A percentile compares a stretch with the other conserved stretches of the same genome.
These are phyloP conservation scores for Ashbya aceris DNA, from an alignment of 1,139 yeast species.

Conservation along the genomic window DNA sequence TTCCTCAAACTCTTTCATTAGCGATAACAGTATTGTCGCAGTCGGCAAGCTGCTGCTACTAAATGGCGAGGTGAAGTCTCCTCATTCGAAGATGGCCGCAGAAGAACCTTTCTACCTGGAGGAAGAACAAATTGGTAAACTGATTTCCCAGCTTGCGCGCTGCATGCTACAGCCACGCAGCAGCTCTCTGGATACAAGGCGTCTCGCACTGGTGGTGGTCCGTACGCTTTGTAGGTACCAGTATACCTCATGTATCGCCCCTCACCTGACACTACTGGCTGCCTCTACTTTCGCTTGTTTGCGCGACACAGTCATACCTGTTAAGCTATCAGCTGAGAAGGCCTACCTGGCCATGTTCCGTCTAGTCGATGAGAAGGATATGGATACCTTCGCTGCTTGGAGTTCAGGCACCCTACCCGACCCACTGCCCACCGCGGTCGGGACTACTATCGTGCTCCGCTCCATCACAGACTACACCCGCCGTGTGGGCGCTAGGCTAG, in stretches of 20 bases:
- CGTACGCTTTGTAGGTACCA: slow-evolving; percentile 66
- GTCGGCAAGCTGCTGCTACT: slow-evolving; percentile 70
- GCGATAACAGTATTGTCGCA: slow-evolving; percentile 76
- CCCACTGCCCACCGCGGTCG: slow-evolving; percentile 35
- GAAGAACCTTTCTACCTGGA: slow-evolving; percentile 33
- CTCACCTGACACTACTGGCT: slow-evolving; percentile 49
- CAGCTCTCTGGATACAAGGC: slow-evolving; percentile 67
- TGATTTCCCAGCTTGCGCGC: slow-evolving; percentile 44
- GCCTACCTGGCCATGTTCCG: slow-evolving; percentile 68
- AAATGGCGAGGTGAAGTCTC: slow-evolving; percentile 37
- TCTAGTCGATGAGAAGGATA: slow-evolving; percentile 62
- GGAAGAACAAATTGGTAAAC: slow-evolving; percentile 30
- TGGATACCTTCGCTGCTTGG: slow-evolving; percentile 56
- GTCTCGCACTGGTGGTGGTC: slow-evolving; percentile 66
- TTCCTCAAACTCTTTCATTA: slow-evolving; percentile 44
- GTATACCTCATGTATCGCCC: slow-evolving; percentile 39
- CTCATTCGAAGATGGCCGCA: slow-evolving; percentile 25
- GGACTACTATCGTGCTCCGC: slow-evolving; percentile 50
- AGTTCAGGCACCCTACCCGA: slow-evolving; percentile 26
- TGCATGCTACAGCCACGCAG: slow-evolving; percentile 46
- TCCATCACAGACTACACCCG: slow-evolving; percentile 81
- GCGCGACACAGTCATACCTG: slow-evolving; percentile 79
- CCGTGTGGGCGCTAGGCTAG: slow-evolving; percentile 79
- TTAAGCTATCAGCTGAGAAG: slow-evolving; percentile 90
- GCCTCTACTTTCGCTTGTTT: slow-evolving; percentile 76